Base-by-base conservation (phyloP, 306 rosid species). In the Rosa chinensis region DNA sequence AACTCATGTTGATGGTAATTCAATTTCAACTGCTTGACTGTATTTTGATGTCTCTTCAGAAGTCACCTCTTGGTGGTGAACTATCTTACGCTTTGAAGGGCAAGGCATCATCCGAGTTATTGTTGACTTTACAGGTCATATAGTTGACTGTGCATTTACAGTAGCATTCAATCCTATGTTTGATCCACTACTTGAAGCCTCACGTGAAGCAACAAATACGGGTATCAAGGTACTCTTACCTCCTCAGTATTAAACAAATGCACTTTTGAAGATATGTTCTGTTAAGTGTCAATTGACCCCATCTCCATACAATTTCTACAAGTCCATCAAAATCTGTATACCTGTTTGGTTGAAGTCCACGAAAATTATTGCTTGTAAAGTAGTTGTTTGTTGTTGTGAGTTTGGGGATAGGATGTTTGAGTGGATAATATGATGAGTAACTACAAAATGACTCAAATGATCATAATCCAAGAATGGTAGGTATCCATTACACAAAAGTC, bases 131-230 rank as follows among this genome's bases (percentile, higher is more conserved):
- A 75, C 88, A 95, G 99, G 99, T 64, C 78, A 70, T 66, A 95
- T 95, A 58, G 96, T 95, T 75, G 99, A 95, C 72, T 91, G 96
- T 84, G 99, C 99, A 77, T 92, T 95, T 84, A 95, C 98, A 1
- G 96, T 95, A 87, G 99, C 99, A 25, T 95, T 95, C 85, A 95
- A 95, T 76, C 99, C 99, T 28, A 86, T 91, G 87, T 95, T 82
- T 82, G 92, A 91, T 74, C 99, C 99, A 72, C 85, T 91, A 72
- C 99, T 95, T 37, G 97, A 95, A 87, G 99, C 98, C 85, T 92
- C 99, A 37, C 97, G 94, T 45, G 99, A 95, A 87, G 99, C 99
- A 62, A 95, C 99, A 78, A 79, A 95, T 86, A 92, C 90, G 8
- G 98, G 99, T 76, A 84, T 95, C 83, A 95, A 95, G 98, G 99